Evolutionary conservation across 108 stramenopile species (phyloP), one percentile per base, ranked within the genome.

Genomic region (Conticribra guillardii): DNA sequence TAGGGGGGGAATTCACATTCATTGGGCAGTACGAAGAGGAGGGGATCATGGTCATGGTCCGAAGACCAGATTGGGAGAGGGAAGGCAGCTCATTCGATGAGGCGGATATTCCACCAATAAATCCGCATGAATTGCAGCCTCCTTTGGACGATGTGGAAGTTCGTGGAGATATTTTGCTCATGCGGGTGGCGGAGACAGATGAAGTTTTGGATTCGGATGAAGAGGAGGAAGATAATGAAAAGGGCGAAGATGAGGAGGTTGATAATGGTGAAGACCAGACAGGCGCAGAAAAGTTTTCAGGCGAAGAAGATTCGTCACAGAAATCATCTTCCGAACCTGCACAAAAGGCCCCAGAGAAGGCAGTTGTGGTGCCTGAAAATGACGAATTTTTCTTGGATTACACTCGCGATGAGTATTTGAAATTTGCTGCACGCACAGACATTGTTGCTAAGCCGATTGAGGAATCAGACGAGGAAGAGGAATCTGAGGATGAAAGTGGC

Each of bases 351-450:
- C 53, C 64, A 18, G 23, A 55, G 32, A 47, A 11, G 37, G 37
- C 5, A 11, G 14, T 71, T 17, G 60, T 48, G 5, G 80, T 85
- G 14, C 81, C 73, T 11, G 28, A 74, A 49, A 88, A 88, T 60
- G 88, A 92, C 17, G 93, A 95, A 26, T 95, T 95, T 81, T 95
- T 95, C 66, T 70, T 92, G 72, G 83, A 90, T 80, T 95, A 95
- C 55, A 90, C 89, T 19, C 73, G 64, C 52, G 87, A 85, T 0
- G 74, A 91, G 37, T 94, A 90, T 63, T 34, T 90, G 16, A 74
- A 79, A 33, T 94, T 94, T 78, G 90, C 90, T 0, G 72, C 86
- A 1, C 73, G 93, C n/a, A 95, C 89, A 8, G 90, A 95, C 64
- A 73, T 95, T 68, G 82, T 82, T 54, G 71, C 60, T 18, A 59